Base-by-base conservation (phyloP, 2,329 filamentous ascomycete species). In the Cladosporium velox region DNA sequence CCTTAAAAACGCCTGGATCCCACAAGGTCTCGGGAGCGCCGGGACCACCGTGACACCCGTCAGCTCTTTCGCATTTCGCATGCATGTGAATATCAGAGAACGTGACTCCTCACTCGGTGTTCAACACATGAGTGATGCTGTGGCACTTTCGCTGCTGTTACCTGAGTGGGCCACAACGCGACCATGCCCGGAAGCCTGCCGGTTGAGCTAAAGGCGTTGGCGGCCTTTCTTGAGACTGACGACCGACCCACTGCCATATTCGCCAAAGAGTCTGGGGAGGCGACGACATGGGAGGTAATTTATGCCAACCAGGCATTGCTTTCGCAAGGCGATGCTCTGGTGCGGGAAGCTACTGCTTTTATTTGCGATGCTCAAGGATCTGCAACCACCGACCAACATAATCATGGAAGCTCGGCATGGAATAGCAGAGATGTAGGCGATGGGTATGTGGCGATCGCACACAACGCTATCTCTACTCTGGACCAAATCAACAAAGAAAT, bases 161-260 rank as follows among this genome's bases (percentile, higher is more conserved):
- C 26, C 32, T 38, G 59, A 63, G 49, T 28, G 60, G 41, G 41
- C 18, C 41, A 24, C 41, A 12, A 32, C 38, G 24, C 24, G 26
- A 38, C 12, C 21, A 59, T 63, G 60, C n/a, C 32, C 7, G 32
- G 34, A 30, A 49, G 32, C 21, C 52, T 72, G 21, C 71, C 71
- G 11, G 7, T 49, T n/a, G 69, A 72, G 64, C 47, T 74, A 41
- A 67, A 65, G 58, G 55, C 67, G 7, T 61, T 74, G 49, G 66
- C 64, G 8, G 66, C 66, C 24, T 73, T 70, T 62, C 66, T 74
- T n/a, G 68, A 69, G 26, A 58, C 65, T 21, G 72, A 74, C 41
- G 52, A 65, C 5, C 51, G 61, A 59, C 69, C 72, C 2, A 67
- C 69, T 32, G 65, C 67, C 21, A 68, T 74, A 21, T 24, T 72